Evolutionary conservation across 768 basidiomycete species (phyloP).

Genomic region (Chalciporus sphaerocephalus): DNA sequence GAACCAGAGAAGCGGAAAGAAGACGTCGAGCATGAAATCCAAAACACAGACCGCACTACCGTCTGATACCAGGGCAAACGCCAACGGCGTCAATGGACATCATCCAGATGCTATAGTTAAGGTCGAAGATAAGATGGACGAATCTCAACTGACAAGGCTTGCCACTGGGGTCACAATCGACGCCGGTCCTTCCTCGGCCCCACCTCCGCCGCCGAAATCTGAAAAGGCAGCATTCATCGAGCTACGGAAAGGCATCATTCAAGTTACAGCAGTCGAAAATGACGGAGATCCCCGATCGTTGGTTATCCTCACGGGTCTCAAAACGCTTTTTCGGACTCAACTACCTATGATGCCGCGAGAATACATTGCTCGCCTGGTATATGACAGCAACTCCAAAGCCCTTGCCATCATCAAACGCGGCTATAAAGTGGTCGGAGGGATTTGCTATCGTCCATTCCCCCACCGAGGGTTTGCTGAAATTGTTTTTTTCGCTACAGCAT

Average conservation of each 20-base stretch:
- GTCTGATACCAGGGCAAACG: conserved; percentile 36
- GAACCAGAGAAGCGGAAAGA: conserved; percentile 49
- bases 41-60: conserved; percentile 56
- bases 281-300: conserved; percentile 70
- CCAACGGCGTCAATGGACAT: conserved; percentile 43
- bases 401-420: conserved; percentile 95
- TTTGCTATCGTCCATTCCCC: conserved; percentile 94
- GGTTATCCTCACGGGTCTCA: conserved; percentile 89
- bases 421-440: conserved; percentile 94
- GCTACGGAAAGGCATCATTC: conserved; percentile 76
- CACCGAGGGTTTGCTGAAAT: conserved; percentile 96
- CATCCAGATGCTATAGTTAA: conserved; percentile 54
- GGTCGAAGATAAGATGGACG: conserved; percentile 76
- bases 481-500: conserved; percentile 96
- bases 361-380: conserved; percentile 94
- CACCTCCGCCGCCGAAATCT: conserved; percentile 47
- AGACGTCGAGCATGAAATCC: conserved; percentile 51
- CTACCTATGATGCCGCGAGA: conserved; percentile 98
- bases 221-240: conserved; percentile 82
- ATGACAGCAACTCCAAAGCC: conserved; percentile 86
- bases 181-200: conserved; percentile 43
- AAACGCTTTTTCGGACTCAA: conserved; percentile 95
- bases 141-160: conserved; percentile 68
- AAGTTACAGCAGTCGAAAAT: conserved; percentile 80
- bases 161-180: conserved; percentile 81